Evolutionary conservation across 139 green algal genomes (phyloP), one percentile per base, ranked within the genome.

Genomic region (Tetradesmus obliquus): DNA sequence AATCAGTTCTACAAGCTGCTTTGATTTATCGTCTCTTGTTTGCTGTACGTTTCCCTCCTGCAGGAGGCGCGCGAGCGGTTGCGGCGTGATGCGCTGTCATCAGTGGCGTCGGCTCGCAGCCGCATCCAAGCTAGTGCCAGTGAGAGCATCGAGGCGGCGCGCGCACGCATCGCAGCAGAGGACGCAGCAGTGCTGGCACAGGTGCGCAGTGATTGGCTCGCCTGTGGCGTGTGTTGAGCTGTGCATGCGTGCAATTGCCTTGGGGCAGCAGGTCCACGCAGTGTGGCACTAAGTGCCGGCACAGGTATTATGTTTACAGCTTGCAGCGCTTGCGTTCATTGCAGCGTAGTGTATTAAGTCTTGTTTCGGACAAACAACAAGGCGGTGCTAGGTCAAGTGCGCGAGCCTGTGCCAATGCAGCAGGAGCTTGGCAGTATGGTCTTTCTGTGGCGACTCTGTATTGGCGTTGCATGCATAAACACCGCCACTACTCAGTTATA

Each of bases 131-230:
- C 45, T 45, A 79, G 60, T 45, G 89, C 83, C 22, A 74, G 6
- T 55, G 89, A 93, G 74, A 90, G 90, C 84, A 91, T 93, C 15
- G 90, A 86, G 32, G 82, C 72, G 57, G 90, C 90, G 3, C 84
- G 90, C 15, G 90, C 85, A 45, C 90, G 90, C 20, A 90, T 93
- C 51, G 84, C 84, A 72, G 84, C 84, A 60, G 74, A 90, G 19
- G 89, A 92, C 32, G 89, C 89, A 6, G 82, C 55, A 24, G 89
- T 89, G 10, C 32, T 89, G 85, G 85, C 85, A n/a, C 80, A 92
- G 57, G 82, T 91, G 71, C 60, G 84, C 55, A 58, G 74, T 51
- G 74, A 4, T 20, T 71, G 32, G 32, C 66, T 17, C 13, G 66
- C 13, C 72, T n/a, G n/a, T 82, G n/a, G 74, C 10, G 74, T 82